Conservation (phyloP, 805 yeast genomes). For the Pichia cephalocereana region DNA sequence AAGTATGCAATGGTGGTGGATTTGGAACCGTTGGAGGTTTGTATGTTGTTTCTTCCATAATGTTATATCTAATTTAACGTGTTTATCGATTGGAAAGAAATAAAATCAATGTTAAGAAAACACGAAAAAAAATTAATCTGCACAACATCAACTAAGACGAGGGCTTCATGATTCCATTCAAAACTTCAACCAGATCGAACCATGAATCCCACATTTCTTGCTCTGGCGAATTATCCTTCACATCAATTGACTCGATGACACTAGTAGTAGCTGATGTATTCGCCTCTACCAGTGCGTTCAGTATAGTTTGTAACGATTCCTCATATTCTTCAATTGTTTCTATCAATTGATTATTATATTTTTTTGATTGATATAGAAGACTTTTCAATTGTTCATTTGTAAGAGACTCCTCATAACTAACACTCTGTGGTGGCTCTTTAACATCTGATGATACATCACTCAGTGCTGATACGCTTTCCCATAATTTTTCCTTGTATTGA, state of each 20-base stretch:
- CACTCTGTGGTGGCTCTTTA: background rate
- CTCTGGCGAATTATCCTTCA: background rate
- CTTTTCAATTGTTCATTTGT: background rate
- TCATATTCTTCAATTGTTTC: background rate
- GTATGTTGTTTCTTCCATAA: background rate
- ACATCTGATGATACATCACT: background rate
- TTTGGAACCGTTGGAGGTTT: conserved; percentile 2
- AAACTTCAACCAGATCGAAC: background rate
- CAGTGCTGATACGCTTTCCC: background rate
- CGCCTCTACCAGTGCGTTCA: background rate
- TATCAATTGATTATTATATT: background rate
- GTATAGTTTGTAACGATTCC: background rate
- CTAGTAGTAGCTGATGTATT: background rate
- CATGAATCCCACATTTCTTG: background rate
- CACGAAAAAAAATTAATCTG: background rate
- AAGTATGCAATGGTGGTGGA: conserved; percentile 3
- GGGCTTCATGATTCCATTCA: background rate
- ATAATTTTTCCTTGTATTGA: background rate
- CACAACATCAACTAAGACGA: too few species aligned
- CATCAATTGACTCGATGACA: background rate
- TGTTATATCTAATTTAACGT: background rate
- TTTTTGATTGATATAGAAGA: background rate
- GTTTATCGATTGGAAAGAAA: too few species aligned
- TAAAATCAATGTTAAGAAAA: too few species aligned
- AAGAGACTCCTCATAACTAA: background rate